A percentile compares a stretch with the other conserved stretches of the same genome.
Conservation (phyloP, 1,284 basidiomycete species). For the Ustilago tritici region DNA sequence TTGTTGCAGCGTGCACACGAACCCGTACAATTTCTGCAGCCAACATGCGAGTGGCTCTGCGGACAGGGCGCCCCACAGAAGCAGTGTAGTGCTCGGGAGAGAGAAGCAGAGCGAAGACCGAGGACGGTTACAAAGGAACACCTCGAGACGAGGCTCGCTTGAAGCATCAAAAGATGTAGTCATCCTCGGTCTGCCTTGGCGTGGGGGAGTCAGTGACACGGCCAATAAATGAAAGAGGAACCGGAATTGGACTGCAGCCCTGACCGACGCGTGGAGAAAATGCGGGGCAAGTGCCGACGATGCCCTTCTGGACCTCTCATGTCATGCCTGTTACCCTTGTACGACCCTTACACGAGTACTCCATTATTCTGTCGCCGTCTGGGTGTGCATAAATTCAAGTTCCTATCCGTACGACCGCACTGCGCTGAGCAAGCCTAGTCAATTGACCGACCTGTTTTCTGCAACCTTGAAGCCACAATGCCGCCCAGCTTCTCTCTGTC, state of each 20-base stretch:
- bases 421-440: background rate
- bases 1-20: background rate
- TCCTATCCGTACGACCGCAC: background rate
- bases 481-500: background rate
- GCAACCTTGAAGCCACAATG: background rate
- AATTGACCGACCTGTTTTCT: constrained; percentile 3
- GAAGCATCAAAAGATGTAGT: background rate
- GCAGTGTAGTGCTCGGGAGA: background rate
- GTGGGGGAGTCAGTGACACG: background rate
- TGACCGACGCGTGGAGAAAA: background rate
- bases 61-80: background rate
- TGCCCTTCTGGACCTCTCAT: background rate
- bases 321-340: background rate
- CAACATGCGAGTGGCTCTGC: background rate
- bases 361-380: background rate
- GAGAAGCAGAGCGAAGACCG: background rate
- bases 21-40: background rate
- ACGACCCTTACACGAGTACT: background rate
- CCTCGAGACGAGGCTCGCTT: background rate
- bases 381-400: background rate
- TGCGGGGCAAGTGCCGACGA: constrained; percentile 4
- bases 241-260: background rate
- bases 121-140: background rate
- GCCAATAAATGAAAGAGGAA: background rate
- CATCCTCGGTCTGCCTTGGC: background rate